These are phyloP conservation scores for Raddia distichophylla DNA, from an alignment of 176 grass and related monocot species.

Conservation along the genomic window DNA sequence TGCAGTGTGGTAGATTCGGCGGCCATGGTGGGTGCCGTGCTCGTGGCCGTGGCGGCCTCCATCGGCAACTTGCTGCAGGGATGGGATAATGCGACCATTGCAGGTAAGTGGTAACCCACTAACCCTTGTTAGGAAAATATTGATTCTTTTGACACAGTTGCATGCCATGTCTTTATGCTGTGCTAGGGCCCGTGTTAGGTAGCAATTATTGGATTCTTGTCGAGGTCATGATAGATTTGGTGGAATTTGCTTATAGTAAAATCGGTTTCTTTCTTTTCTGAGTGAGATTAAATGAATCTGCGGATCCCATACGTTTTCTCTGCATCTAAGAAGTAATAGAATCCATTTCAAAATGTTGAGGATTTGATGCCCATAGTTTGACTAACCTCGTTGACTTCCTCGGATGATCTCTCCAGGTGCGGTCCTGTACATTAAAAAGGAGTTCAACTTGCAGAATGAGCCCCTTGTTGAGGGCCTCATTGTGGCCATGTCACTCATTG, in stretches of 20 bases:
- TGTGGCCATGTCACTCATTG: constrained; percentile 89
- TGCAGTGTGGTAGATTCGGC: constrained; percentile 47
- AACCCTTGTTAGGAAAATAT: constrained; percentile 11
- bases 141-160: constrained; percentile 23
- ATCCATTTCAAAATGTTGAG: constrained; percentile 9
- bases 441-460: constrained; percentile 75
- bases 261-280: not conserved
- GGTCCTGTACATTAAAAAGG: constrained; percentile 89
- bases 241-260: constrained; percentile 25
- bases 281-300: not conserved
- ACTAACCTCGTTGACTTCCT: constrained; percentile 43
- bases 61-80: constrained; percentile 85
- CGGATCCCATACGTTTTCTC: not conserved
- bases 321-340: not conserved
- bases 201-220: constrained; percentile 62
- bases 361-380: constrained; percentile 30
- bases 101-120: constrained; percentile 67
- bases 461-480: constrained; percentile 92
- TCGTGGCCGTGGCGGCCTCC: constrained; percentile 81
- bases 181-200: constrained; percentile 42
- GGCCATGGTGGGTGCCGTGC: constrained; percentile 75
- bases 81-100: constrained; percentile 94
- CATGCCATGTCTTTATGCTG: constrained; percentile 25
- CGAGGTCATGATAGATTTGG: constrained; percentile 43
- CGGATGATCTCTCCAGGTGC: constrained; percentile 58